Conservation (phyloP, 2,329 filamentous ascomycete genomes). For the Reticulascus tulasneorum region DNA sequence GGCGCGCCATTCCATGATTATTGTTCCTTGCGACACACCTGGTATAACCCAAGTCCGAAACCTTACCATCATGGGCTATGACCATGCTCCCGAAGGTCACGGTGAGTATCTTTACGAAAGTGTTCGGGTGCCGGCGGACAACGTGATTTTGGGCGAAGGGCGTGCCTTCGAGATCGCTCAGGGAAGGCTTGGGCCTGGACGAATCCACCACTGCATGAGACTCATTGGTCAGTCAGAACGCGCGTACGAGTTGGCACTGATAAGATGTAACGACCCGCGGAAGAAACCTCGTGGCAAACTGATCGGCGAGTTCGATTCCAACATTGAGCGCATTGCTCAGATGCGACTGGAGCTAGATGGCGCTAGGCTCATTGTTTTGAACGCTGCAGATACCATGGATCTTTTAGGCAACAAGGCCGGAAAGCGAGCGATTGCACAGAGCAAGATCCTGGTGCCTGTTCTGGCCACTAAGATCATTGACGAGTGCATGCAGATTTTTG, state of each 20-base stretch:
- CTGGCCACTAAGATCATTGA: constrained; percentile 87
- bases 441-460: constrained; percentile 85
- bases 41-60: constrained; percentile 90
- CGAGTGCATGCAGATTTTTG: constrained; percentile 88
- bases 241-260: constrained; percentile 90
- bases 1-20: constrained; percentile 86
- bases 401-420: constrained; percentile 81
- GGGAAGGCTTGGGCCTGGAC: constrained; percentile 87
- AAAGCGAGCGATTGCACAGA: constrained; percentile 91
- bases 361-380: constrained; percentile 82
- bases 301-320: constrained; percentile 83
- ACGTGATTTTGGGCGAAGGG: constrained; percentile 90
- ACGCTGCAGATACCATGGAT: constrained; percentile 94
- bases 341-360: constrained; percentile 92
- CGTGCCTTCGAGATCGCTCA: constrained; percentile 98
- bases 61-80: constrained; percentile 90
- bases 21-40: constrained; percentile 77
- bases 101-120: constrained; percentile 86
- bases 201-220: constrained; percentile 97
- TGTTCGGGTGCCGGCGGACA: constrained; percentile 77
- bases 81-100: constrained; percentile 95
- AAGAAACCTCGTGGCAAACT: constrained; percentile 90
- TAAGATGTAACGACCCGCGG: constrained; percentile 82
- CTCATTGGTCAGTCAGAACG: constrained; percentile 85
- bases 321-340: constrained; percentile 89